phyloP scores from a whole-genome alignment of 371 early-diverging fungal species.

The Homolaphlyctis polyrhiza region DNA sequence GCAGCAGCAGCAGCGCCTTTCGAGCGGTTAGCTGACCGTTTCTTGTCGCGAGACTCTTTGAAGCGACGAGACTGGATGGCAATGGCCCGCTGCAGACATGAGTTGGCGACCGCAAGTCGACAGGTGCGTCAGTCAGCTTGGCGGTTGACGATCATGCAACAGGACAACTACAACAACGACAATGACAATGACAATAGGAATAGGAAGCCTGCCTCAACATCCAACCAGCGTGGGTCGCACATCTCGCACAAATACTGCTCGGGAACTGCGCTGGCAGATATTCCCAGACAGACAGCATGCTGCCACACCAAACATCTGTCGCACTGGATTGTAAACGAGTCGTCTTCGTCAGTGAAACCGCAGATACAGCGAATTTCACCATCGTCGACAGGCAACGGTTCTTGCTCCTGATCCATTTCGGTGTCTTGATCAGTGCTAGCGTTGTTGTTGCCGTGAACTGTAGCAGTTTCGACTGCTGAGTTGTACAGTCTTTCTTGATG shows the following conservation, averaged over 20 bases:
- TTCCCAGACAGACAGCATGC: slow-evolving; percentile 77
- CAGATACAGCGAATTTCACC: slow-evolving; percentile 95
- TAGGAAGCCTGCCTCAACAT: slow-evolving; percentile 22
- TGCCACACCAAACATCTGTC: slow-evolving; percentile 94
- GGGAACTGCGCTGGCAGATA: slow-evolving; percentile 61
- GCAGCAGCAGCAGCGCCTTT: neutral
- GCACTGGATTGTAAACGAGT: slow-evolving; percentile 97
- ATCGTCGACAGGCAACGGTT: slow-evolving; percentile 54
- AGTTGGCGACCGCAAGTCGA: neutral
- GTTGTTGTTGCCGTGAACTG: neutral
- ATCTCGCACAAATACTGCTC: slow-evolving; percentile 80
- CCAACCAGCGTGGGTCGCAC: slow-evolving; percentile 61
- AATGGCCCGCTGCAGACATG: neutral
- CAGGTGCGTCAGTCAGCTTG: neutral
- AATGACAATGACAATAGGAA: neutral
- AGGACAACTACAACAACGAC: neutral
- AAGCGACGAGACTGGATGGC: neutral
- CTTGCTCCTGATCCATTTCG: too few species aligned
- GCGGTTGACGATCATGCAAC: neutral
- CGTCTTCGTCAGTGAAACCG: slow-evolving; percentile 86
- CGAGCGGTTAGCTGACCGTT: neutral
- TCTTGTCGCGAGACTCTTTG: neutral
- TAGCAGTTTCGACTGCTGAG: neutral
- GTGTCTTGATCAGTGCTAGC: too few species aligned
- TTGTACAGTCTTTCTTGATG: neutral